Base-by-base conservation (phyloP, 1,284 basidiomycete species). In the Apiotrichum laibachii region DNA sequence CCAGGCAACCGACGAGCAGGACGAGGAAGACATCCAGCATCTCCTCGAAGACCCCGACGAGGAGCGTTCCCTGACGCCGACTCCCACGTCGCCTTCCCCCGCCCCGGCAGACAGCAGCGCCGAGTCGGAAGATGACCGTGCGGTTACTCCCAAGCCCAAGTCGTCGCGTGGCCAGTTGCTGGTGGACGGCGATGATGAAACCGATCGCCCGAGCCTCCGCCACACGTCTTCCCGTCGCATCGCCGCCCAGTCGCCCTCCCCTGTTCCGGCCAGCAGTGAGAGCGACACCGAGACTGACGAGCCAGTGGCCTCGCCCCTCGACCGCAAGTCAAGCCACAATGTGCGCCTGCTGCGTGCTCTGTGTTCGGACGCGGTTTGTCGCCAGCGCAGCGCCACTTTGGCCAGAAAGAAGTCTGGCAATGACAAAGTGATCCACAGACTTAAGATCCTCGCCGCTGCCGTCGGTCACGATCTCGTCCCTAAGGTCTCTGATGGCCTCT, bases 21-120 rank as follows among this genome's bases (percentile, higher is more conserved):
- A 50, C 18, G 57, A 59, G 48, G 16, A 44, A n/a, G 53, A 49
- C n/a, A 48, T 59, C 1, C 18, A n/a, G 31, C 52, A 37, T 22
- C 48, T 21, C 6, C 35, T 43, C 26, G n/a, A 18, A 18, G 15
- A 22, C 19, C 11, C 42, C 7, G 13, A 19, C 22, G 50, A 47
- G 49, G 49, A 37, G 44, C 10, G 39, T 31, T 34, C 54, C 9
- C 18, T 37, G 26, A 34, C 48, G n/a, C 31, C 49, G 8, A 31
- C 50, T 11, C 55, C 48, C 5, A 3, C 19, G 3, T 46, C 55
- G 33, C 40, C 43, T 2, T 50, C 55, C 10, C 48, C 42, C 13
- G 54, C 19, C 9, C 37, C 53, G 2, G 46, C 26, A n/a, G n/a
- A n/a, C n/a, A n/a, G n/a, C n/a, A n/a, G n/a, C n/a, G n/a, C n/a